Base-by-base conservation (phyloP, 805 yeast species). In the Jamesozyma gamospora region DNA sequence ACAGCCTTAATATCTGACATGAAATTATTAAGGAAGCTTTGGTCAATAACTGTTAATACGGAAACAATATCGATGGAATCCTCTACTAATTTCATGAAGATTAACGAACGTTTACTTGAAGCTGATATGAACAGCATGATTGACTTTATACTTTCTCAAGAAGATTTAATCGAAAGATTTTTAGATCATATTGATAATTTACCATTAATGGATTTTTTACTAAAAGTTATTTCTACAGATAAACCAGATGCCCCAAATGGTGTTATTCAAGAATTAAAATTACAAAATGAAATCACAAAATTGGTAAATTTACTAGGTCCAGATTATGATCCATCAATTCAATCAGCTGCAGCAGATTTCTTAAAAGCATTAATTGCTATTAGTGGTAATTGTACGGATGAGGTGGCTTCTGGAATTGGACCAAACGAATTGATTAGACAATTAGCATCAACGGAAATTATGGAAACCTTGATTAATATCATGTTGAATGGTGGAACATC, bases 391-490 rank as follows among this genome's bases (percentile, higher is more conserved):
- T 87, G 83, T 7, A 85, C 83, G 43, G 83, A 85, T 35, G 86
- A 86, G 42, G 82, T 79, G 49, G 82, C 86, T 34, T 82, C 95
- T 2, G 83, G 94, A 9, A 84, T 92, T 40, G 98, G 98, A 1
- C 97, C 98, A 2, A 92, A 92, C 56, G 96, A 86, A 56, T 69
- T 92, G 29, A 86, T 96, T 3, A 72, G 98, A 47, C 90, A 90
- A 59, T 69, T 92, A 26, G 96, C 88, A 12, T 80, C 94, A 14
- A 78, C 78, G 32, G 70, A 73, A 30, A 74, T 83, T 44, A 72
- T 87, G 49, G 67, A 72, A 43, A 70, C 72, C 44, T 67, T 92
- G 48, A 82, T 88, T 19, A 63, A 75, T 15, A 76, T 83, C 46
- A 92, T 92, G 83, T 71, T 90, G 40, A 53, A 67, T 43, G 85